Evolutionary conservation across 805 yeast genomes (phyloP).

Genomic region (Sugiyamaella chiloensis): DNA sequence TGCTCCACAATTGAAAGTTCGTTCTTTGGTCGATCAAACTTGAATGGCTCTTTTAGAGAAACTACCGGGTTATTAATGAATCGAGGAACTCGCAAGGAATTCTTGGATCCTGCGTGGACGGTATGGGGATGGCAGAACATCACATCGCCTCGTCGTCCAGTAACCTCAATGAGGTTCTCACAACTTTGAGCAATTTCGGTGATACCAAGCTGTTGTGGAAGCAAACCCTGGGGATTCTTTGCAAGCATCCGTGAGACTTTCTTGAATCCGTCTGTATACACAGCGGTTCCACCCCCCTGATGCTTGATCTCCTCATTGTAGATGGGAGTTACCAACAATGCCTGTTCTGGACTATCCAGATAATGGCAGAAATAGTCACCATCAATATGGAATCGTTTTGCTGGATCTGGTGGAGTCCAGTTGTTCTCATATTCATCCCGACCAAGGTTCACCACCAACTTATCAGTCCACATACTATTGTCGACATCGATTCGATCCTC

Average conservation of each 20-base stretch:
- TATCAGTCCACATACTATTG: constrained; percentile 2
- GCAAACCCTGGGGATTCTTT: constrained; percentile 4
- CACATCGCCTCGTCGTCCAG: constrained; percentile 7
- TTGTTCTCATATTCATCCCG: constrained; percentile 6
- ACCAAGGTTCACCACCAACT: constrained; percentile 7
- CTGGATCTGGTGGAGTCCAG: constrained; percentile 8
- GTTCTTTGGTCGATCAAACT: constrained; percentile 1
- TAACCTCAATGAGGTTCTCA: not conserved
- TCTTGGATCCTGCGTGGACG: constrained; percentile 7
- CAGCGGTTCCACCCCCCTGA: constrained; percentile 4
- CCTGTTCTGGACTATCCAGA: constrained; percentile 10
- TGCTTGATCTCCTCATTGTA: constrained; percentile 4
- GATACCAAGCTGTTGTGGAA: not conserved
- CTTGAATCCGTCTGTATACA: constrained; percentile 3
- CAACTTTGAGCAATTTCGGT: constrained; percentile 4
- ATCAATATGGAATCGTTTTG: constrained; percentile 5
- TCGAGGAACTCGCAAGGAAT: constrained; percentile 7
- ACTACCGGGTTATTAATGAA: constrained; percentile 9
- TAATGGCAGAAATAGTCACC: constrained; percentile 9
- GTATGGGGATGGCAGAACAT: constrained; percentile 5
- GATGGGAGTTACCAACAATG: constrained; percentile 8
- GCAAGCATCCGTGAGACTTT: constrained; percentile 1
- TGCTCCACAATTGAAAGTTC: constrained; percentile 7
- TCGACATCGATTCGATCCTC: constrained; percentile 6
- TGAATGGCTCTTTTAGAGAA: constrained; percentile 6